These are phyloP conservation scores for Talaromyces sp. DNA, from an alignment of 2,329 filamentous ascomycete genomes.

Conservation along the genomic window DNA sequence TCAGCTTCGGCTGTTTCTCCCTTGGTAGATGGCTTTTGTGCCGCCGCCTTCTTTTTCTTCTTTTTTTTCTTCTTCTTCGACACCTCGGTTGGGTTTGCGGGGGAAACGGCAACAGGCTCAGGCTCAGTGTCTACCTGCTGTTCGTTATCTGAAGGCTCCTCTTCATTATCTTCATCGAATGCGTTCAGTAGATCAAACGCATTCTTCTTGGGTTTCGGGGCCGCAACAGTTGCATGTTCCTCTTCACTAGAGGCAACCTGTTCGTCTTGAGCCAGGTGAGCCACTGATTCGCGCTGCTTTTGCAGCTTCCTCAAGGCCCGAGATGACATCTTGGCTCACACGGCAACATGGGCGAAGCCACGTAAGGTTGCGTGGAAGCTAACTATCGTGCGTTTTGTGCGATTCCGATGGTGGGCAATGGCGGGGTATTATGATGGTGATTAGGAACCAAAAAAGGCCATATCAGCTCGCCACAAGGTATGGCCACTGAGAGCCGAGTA, in stretches of 20 bases:
- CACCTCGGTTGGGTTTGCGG: constrained; percentile 14
- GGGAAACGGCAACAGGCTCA: constrained; percentile 13
- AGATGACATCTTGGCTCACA: constrained; percentile 52
- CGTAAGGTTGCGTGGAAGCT: neutral
- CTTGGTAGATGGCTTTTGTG: constrained; percentile 26
- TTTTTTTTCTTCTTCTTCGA: constrained; percentile 48
- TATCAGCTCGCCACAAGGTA: neutral
- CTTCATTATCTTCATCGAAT: constrained; percentile 29
- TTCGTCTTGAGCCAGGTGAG: constrained; percentile 32
- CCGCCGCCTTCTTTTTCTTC: constrained; percentile 54
- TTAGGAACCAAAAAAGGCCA: neutral
- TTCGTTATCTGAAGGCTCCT: constrained; percentile 3
- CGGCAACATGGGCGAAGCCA: neutral
- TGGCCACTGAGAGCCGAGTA: neutral
- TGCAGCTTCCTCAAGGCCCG: constrained; percentile 62
- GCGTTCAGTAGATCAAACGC: constrained; percentile 51
- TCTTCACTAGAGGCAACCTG: constrained; percentile 37
- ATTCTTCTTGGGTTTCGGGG: constrained; percentile 42
- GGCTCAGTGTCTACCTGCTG: constrained; percentile 23
- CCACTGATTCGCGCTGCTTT: constrained; percentile 51
- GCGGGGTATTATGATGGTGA: neutral
- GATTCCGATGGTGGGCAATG: neutral
- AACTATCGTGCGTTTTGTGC: neutral
- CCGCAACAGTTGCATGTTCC: constrained; percentile 25
- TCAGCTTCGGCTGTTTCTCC: constrained; percentile 18